Base-by-base conservation (phyloP, 345 rosid species). In the Sisymbrium irio region DNA sequence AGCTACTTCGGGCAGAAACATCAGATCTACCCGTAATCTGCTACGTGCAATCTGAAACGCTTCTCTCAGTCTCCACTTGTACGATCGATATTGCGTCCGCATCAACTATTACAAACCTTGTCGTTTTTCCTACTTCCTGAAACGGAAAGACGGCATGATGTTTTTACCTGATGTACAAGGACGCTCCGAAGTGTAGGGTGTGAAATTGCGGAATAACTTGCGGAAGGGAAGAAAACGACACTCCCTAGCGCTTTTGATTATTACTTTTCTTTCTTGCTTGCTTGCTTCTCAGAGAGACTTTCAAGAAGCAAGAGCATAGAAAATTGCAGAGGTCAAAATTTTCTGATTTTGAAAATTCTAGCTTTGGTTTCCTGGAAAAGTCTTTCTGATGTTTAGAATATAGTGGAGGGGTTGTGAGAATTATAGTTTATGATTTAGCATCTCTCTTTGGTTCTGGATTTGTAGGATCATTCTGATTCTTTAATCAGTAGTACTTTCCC, bases 41-140 rank as follows among this genome's bases (percentile, higher is more conserved):
- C 69, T 60, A 69, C 79, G 70, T 69, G 75, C 60, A 13, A 65
- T 57, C 72, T 57, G 37, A 63, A 73, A 63, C 70, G 71, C 64
- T 55, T 51, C 69, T 62, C 42, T 25, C 32, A 7, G 13, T 36
- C 59, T 53, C 69, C 79, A 76, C 75, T 76, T 76, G 79, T 53
- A 53, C 74, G 74, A 17, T 59, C 53, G 22, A 60, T 41, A 67
- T 33, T 67, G 78, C 62, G 37, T 59, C 69, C 69, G 69, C 64
- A 51, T 41, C 69, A 9, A 0, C 19, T 35, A 20, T 30, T 60
- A 15, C 62, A 67, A n/a, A 67, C 30, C 56, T 2, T 19, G 68
- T 32, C 45, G 74, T 67, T 51, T 49, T 32, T 14, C 0, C 0
- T 1, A 49, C 39, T 37, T 35, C 5, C 22, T 20, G 7, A 42